Evolutionary conservation across 257 asterid species (phyloP).

Genomic region (Solanum paucissectum): DNA sequence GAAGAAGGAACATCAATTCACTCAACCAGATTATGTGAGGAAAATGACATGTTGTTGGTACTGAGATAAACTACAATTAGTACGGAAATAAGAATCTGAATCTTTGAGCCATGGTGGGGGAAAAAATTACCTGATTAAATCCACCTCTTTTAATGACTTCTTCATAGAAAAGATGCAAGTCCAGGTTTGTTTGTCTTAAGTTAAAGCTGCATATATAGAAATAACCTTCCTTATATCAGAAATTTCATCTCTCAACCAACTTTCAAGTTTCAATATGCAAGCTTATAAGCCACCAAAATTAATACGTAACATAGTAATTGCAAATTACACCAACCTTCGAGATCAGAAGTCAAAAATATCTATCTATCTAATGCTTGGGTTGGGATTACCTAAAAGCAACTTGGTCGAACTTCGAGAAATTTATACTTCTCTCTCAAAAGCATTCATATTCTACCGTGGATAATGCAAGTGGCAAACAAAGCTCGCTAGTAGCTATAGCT

Average conservation of each 20-base stretch:
- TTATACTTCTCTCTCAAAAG: not conserved
- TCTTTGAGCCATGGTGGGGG: not conserved
- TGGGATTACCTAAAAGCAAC: not conserved
- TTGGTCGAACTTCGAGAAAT: not conserved
- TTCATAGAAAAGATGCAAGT: conserved; percentile 45
- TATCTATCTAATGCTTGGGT: not conserved
- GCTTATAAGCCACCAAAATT: not conserved
- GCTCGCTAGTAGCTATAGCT: not conserved
- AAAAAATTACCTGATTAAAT: conserved; percentile 35
- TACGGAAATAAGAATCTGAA: not conserved
- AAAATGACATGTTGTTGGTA: not conserved
- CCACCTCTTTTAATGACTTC: conserved; percentile 65
- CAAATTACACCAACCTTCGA: not conserved
- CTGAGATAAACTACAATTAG: not conserved
- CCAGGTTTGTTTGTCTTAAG: conserved; percentile 39
- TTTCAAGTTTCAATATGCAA: not conserved
- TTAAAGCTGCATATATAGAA: conserved; percentile 39
- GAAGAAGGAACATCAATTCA: not conserved
- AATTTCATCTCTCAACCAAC: not conserved
- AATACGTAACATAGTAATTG: not conserved
- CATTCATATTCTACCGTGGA: not conserved
- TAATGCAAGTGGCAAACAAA: not conserved
- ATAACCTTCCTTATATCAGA: not conserved
- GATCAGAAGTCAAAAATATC: not conserved
- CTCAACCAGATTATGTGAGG: not conserved